phyloP scores from a whole-genome alignment of 495 filamentous ascomycete genomes.

The Penicillium macrosclerotiorum region DNA sequence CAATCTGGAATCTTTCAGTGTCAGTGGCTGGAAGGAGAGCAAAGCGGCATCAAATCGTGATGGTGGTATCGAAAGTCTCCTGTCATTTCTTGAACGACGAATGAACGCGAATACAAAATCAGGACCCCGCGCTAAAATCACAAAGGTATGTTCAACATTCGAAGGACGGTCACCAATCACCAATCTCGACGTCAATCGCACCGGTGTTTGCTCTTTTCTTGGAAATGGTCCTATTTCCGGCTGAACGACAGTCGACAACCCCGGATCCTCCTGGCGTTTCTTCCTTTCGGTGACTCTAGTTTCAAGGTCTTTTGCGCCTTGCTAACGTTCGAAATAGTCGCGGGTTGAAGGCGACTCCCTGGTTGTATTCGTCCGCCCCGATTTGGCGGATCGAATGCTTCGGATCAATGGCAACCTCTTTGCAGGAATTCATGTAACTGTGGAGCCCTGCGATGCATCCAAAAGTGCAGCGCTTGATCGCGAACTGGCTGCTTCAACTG shows the following conservation, averaged over 20 bases:
- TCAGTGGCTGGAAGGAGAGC: constrained; percentile 73
- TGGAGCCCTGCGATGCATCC: constrained; percentile 40
- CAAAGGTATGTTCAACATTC: constrained; percentile 75
- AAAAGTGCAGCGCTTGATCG: constrained; percentile 18
- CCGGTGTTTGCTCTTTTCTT: constrained; percentile 49
- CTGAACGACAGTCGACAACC: constrained; percentile 56
- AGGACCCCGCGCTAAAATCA: constrained; percentile 62
- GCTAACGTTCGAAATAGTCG: constrained; percentile 71
- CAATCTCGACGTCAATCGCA: constrained; percentile 50
- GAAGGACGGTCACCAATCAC: constrained; percentile 50
- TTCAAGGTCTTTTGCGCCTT: constrained; percentile 57
- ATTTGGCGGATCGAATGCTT: constrained; percentile 58
- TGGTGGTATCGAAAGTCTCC: constrained; percentile 66
- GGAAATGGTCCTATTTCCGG: constrained; percentile 50
- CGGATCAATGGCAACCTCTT: constrained; percentile 63
- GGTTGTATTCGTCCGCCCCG: constrained; percentile 63
- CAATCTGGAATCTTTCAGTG: constrained; percentile 43
- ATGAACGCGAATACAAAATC: constrained; percentile 60
- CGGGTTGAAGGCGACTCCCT: constrained; percentile 66
- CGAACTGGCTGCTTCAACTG: constrained; percentile 23
- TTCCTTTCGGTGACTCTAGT: constrained; percentile 48
- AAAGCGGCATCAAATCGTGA: constrained; percentile 68
- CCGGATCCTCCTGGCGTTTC: constrained; percentile 31
- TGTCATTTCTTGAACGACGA: constrained; percentile 71
- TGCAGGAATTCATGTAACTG: constrained; percentile 58